Evolutionary conservation across 106 monocot genomes (phyloP).

Genomic region (Amphibolis antarctica): DNA sequence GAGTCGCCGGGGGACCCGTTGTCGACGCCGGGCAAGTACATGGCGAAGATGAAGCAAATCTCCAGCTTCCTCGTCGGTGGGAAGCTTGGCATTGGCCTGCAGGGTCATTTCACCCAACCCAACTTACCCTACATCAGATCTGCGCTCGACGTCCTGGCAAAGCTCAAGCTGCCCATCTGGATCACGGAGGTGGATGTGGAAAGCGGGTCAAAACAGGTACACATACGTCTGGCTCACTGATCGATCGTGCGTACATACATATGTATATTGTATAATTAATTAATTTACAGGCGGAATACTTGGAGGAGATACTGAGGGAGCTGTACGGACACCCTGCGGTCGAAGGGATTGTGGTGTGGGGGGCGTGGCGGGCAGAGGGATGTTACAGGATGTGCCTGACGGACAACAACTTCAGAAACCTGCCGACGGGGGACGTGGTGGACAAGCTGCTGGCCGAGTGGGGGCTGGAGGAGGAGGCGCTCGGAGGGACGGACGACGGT

Average conservation of each 20-base stretch:
- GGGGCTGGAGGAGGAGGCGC: conserved; percentile 2
- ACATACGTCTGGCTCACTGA: not conserved
- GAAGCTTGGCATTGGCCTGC: conserved; percentile 50
- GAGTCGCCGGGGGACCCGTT: conserved; percentile 32
- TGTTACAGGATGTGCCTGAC: conserved; percentile 74
- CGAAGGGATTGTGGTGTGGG: conserved; percentile 71
- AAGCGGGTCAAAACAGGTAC: conserved; percentile 28
- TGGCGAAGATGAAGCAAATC: conserved; percentile 44
- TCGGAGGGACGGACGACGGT: conserved; percentile 19
- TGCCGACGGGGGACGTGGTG: conserved; percentile 56
- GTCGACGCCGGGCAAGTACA: conserved; percentile 32
- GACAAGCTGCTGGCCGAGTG: conserved; percentile 52
- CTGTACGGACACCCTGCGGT: conserved; percentile 55
- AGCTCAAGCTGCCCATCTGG: conserved; percentile 49
- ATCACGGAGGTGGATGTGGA: conserved; percentile 71
- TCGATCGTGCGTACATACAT: too few relatives aligned
- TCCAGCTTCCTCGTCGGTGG: not conserved
- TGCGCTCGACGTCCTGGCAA: conserved; percentile 46
- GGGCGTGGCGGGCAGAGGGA: conserved; percentile 39
- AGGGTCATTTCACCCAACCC: conserved; percentile 48
- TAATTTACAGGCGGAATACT: conserved; percentile 28
- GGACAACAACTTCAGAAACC: conserved; percentile 62
- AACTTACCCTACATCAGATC: conserved; percentile 68
- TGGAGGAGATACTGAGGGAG: conserved; percentile 70
- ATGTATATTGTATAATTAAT: too few relatives aligned